A percentile compares a stretch with the other conserved stretches of the same genome.
Conservation (phyloP, 148 eudicot species). For the Rhododendron mucronatum region DNA sequence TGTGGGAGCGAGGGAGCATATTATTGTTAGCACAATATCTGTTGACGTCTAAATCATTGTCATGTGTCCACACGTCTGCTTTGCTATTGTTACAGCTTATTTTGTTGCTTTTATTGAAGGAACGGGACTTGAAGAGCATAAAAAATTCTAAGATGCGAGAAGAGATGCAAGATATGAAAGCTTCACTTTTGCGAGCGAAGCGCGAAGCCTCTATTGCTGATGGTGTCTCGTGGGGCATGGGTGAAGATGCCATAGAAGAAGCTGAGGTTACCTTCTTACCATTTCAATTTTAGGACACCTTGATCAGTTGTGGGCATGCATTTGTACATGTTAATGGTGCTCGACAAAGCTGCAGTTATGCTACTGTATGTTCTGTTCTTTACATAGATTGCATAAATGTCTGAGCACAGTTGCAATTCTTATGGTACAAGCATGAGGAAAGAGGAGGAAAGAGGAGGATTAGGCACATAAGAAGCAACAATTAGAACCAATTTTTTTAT, state of each 20-base stretch:
- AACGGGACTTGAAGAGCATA: conserved; percentile 53
- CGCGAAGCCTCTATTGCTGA: conserved; percentile 79
- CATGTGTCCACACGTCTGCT: neutral
- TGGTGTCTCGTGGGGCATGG: conserved; percentile 97
- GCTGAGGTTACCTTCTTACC: conserved; percentile 49
- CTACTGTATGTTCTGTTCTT: neutral
- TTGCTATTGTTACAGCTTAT: conserved; percentile 9
- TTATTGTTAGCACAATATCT: neutral
- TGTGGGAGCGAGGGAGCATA: neutral
- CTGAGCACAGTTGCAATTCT: neutral
- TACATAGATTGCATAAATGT: neutral
- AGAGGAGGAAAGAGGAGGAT: neutral
- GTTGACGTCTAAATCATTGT: neutral
- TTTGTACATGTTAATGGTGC: neutral
- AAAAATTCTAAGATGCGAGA: conserved; percentile 44
- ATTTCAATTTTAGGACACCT: neutral
- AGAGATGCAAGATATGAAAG: conserved; percentile 77
- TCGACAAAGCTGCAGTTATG: neutral
- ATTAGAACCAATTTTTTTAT: neutral
- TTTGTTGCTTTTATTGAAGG: conserved; percentile 40
- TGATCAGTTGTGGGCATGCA: neutral
- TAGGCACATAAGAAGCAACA: neutral
- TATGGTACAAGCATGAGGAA: neutral
- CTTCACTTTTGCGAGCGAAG: conserved; percentile 82
- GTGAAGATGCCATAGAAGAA: conserved; percentile 96